Percentiles rank a stretch among this genome's conserved stretches.
phyloP scores from a whole-genome alignment of 208 protist genomes.

The Trypanosoma conorhini region DNA sequence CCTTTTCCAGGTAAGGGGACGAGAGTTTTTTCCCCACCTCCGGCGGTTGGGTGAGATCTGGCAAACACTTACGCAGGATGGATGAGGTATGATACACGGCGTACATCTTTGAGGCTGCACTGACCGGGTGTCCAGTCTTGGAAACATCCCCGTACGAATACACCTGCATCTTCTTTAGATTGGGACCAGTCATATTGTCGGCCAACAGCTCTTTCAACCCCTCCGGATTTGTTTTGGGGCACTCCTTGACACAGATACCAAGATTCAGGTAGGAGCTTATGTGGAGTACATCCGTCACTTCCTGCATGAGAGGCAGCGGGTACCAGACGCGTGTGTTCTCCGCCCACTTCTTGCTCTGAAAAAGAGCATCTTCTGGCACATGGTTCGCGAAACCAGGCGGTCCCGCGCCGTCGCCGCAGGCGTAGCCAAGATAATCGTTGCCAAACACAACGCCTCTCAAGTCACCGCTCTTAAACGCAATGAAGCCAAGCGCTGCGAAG shows the following conservation, averaged over 20 bases:
- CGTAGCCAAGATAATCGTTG: constrained; percentile 39
- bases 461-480: constrained; percentile 42
- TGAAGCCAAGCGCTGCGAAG: constrained; percentile 36
- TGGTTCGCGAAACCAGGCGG: constrained; percentile 10
- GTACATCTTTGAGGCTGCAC: constrained; percentile 8
- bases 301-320: constrained; percentile 15
- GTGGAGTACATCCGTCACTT: neutral
- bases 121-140: neutral
- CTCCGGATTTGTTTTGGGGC: constrained; percentile 11
- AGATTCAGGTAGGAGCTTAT: constrained; percentile 4
- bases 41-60: constrained; percentile 5
- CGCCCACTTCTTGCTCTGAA: constrained; percentile 26
- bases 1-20: constrained; percentile 5
- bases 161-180: constrained; percentile 15
- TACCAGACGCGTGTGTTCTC: constrained; percentile 41
- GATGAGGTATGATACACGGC: constrained; percentile 23
- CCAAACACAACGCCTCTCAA: constrained; percentile 27
- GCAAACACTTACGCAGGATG: constrained; percentile 22
- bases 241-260: constrained; percentile 33
- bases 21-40: constrained; percentile 17
- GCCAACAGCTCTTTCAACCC: constrained; percentile 7
- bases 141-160: constrained; percentile 32
- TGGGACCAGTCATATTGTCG: neutral
- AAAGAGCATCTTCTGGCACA: constrained; percentile 16
- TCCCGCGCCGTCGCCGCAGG: constrained; percentile 30